Conservation (phyloP, 371 early-diverging fungal species). For the Rhizopus stolonifer region DNA sequence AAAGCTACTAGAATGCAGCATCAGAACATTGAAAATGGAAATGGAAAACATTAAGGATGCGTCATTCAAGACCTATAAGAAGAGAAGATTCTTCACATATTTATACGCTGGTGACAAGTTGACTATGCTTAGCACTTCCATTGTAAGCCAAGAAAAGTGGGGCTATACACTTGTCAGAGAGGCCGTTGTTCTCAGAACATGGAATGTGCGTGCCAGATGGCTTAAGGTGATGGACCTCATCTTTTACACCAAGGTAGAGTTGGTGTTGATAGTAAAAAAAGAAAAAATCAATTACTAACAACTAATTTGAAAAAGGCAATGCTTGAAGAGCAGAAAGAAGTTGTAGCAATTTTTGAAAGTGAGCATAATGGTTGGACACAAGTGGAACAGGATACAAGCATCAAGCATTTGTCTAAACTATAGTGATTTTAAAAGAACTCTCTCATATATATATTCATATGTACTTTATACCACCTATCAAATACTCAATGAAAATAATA, state of each 20-base stretch:
- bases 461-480: constrained; percentile 2
- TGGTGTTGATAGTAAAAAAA: not conserved
- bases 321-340: constrained; percentile 9
- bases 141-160: not conserved
- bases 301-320: constrained; percentile 6
- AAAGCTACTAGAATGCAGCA: constrained; percentile 7
- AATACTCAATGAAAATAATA: constrained; percentile 1
- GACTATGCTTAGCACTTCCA: constrained; percentile 4
- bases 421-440: not conserved
- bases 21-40: constrained; percentile 2
- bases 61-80: not conserved
- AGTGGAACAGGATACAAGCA: constrained; percentile 2
- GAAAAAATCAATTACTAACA: constrained; percentile 3
- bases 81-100: constrained; percentile 1
- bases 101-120: constrained; percentile 7
- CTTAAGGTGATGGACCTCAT: constrained; percentile 7
- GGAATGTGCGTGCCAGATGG: constrained; percentile 3
- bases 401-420: not conserved
- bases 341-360: constrained; percentile 1
- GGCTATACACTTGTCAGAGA: constrained; percentile 2
- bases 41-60: constrained; percentile 2
- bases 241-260: constrained; percentile 2
- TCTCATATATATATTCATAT: constrained; percentile 2
- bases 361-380: constrained; percentile 5
- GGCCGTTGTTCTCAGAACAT: not conserved